Evolutionary conservation across 2,329 filamentous ascomycete species (phyloP), one percentile per base, ranked within the genome.

Genomic region (Botrytis sinoallii): DNA sequence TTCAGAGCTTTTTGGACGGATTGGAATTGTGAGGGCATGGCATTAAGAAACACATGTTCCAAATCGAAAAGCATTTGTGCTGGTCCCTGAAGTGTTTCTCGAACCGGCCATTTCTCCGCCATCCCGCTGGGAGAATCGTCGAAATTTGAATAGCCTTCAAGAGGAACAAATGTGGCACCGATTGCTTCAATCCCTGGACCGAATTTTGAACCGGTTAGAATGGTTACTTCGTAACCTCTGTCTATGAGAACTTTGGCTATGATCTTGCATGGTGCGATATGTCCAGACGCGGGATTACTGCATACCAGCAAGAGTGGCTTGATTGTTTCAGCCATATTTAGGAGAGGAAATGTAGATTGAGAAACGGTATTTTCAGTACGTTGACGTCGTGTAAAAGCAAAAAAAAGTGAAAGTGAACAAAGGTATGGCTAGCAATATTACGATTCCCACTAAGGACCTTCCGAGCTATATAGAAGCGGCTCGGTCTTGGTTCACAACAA

Each of bases 181-280:
- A 81, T 80, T 2, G 75, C 76, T 66, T 81, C 80, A 66, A 85
- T 78, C 16, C 79, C 73, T 6, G 77, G 71, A 65, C 83, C 78
- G 75, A 82, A 85, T 16, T 80, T 74, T 0, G 79, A 75, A 1
- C 82, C 83, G 7, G 80, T 80, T n/a, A 86, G 79, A 75, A 85
- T 84, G 3, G 82, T 83, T 5, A 85, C 78, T 6, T 82, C 78
- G 70, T 84, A 86, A 4, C 84, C 85, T 4, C 81, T 78, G 5
- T 77, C 75, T 16, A 83, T 76, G 12, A 78, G 76, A 5, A 65
- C 44, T 52, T 75, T 70, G 25, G 74, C 75, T 22, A 76, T 74
- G 22, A 59, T 60, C 16, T 60, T 65, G 32, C 76, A 42, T 8
- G 76, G 74, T 55, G 71, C 64, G 4, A 74, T 16, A 73, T 77